These are phyloP conservation scores for Botrytis sinoallii DNA, from an alignment of 2,329 filamentous ascomycete genomes.

Conservation along the genomic window DNA sequence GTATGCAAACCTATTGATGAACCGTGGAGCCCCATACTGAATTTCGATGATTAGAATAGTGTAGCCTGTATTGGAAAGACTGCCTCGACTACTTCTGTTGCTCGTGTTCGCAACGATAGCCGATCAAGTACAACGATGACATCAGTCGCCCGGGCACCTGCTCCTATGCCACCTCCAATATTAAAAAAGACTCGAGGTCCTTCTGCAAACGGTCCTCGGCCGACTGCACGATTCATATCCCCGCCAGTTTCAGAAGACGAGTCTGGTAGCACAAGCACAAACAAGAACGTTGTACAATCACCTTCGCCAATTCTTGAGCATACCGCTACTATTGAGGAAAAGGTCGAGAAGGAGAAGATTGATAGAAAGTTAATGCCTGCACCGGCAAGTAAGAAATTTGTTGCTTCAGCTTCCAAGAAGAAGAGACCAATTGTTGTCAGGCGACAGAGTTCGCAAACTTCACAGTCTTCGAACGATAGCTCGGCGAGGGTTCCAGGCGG, in stretches of 20 bases:
- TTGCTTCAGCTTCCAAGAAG: slow-evolving; percentile 44
- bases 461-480: slow-evolving; percentile 39
- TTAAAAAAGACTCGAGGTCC: slow-evolving; percentile 57
- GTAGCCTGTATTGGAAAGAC: slow-evolving; percentile 21
- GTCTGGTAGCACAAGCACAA: slow-evolving; percentile 40
- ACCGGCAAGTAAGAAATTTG: slow-evolving; percentile 41
- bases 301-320: slow-evolving; percentile 27
- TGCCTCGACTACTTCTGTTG: slow-evolving; percentile 29
- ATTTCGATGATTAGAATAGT: slow-evolving; percentile 29
- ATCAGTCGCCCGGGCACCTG: slow-evolving; percentile 39
- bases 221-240: slow-evolving; percentile 60
- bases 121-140: slow-evolving; percentile 27
- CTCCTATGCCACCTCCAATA: slow-evolving; percentile 50
- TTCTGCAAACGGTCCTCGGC: slow-evolving; percentile 51
- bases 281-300: slow-evolving; percentile 29
- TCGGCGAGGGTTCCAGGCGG: slow-evolving; percentile 17
- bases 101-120: slow-evolving; percentile 22
- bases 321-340: slow-evolving; percentile 24
- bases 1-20: slow-evolving; percentile 40
- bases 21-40: slow-evolving; percentile 27
- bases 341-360: slow-evolving; percentile 19
- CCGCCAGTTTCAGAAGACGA: slow-evolving; percentile 49
- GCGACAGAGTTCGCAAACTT: slow-evolving; percentile 50
- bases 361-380: slow-evolving; percentile 20
- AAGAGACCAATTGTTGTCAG: slow-evolving; percentile 47